phyloP scores from a whole-genome alignment of 2,329 filamentous ascomycete genomes.

The Plenodomus biglobosus region DNA sequence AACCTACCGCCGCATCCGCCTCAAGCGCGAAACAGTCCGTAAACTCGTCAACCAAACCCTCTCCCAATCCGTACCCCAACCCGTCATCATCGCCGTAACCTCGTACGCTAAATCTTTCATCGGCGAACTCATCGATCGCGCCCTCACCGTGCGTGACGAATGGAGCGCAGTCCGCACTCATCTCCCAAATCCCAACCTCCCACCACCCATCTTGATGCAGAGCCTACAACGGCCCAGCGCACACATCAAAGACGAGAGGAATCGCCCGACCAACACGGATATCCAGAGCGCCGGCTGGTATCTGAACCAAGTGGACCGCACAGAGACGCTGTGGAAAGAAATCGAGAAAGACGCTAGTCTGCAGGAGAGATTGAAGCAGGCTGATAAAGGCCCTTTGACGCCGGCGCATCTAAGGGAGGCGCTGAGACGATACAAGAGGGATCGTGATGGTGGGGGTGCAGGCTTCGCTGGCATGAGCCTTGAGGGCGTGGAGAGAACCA shows the following conservation, averaged over 20 bases:
- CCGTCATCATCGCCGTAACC: conserved; percentile 73
- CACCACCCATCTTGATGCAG: conserved; percentile 25
- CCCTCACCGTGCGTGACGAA: conserved; percentile 70
- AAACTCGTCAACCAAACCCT: conserved; percentile 79
- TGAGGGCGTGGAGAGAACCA: conserved; percentile 50
- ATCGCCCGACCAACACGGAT: conserved; percentile 32
- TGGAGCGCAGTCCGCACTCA: conserved; percentile 59
- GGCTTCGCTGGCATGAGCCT: conserved; percentile 54
- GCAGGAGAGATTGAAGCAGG: conserved; percentile 32
- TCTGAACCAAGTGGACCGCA: conserved; percentile 24
- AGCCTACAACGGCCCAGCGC: conserved; percentile 34
- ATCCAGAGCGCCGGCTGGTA: conserved; percentile 31
- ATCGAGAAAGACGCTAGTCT: conserved; percentile 26
- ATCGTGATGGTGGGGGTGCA: conserved; percentile 63
- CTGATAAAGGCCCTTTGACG: conserved; percentile 60
- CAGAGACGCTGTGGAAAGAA: conserved; percentile 31
- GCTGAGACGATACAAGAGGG: conserved; percentile 65
- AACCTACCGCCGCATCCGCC: conserved; percentile 67
- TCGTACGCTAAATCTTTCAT: conserved; percentile 76
- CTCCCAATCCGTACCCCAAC: conserved; percentile 73
- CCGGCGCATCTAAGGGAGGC: conserved; percentile 77
- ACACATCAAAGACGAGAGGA: conserved; percentile 30
- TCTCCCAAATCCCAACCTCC: conserved; percentile 35
- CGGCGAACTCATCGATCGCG: conserved; percentile 72
- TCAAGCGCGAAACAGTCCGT: conserved; percentile 69